Evolutionary conservation across 176 grass and related monocot genomes (phyloP).

Genomic region (Paspalum vaginatum): DNA sequence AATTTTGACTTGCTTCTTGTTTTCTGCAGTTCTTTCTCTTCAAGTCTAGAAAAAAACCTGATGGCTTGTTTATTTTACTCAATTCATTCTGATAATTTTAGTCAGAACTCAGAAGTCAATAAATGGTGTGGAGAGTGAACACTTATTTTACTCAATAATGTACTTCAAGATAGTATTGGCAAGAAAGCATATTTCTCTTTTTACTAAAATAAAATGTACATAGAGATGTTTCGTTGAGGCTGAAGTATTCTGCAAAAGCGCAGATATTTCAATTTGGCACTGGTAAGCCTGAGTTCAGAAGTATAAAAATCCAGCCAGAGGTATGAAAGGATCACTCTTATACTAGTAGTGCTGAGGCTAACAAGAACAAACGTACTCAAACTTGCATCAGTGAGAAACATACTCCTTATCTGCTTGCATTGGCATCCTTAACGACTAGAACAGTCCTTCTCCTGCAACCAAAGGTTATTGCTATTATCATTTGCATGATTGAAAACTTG

Average conservation of each 20-base stretch:
- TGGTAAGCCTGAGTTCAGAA: conserved; percentile 15
- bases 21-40: background rate
- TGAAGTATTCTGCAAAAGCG: conserved; percentile 26
- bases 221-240: conserved; percentile 18
- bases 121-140: conserved; percentile 1
- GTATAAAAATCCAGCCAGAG: background rate
- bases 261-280: background rate
- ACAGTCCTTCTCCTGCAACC: conserved; percentile 45
- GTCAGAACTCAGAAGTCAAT: conserved; percentile 23
- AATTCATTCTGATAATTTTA: conserved; percentile 14
- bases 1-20: background rate
- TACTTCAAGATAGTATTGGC: background rate
- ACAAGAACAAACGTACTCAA: background rate
- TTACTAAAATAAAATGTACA: background rate
- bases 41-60: conserved; percentile 20
- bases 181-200: conserved; percentile 1
- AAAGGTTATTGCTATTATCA: conserved; percentile 13
- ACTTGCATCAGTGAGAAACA: conserved; percentile 37
- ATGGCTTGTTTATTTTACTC: background rate
- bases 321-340: background rate
- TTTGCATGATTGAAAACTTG: background rate
- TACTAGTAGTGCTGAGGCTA: conserved; percentile 8
- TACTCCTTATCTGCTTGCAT: conserved; percentile 23
- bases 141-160: background rate
- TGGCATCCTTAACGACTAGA: conserved; percentile 33